Conservation (phyloP, 2,329 filamentous ascomycete species). For the Cercospora zeina region DNA sequence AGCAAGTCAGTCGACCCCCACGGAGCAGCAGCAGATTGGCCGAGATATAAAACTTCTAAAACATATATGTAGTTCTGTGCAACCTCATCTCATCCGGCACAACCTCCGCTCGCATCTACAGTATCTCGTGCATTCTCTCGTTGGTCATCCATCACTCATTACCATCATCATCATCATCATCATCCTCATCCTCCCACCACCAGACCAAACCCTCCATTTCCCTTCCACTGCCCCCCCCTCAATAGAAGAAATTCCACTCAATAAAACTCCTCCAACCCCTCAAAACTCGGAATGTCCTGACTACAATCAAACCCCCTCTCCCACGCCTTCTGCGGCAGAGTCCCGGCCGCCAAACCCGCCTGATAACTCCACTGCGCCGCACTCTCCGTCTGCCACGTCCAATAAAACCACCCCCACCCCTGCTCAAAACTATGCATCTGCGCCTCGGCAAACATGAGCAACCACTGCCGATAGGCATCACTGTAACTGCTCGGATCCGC, state of each 20-base stretch:
- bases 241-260: no score
- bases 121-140: neutral
- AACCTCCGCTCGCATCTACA: no score
- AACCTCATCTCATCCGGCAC: no score
- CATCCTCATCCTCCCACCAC: neutral
- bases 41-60: no score
- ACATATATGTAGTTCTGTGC: no score
- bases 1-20: no score
- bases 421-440: slow-evolving; percentile 95
- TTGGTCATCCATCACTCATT: neutral
- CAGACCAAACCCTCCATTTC: neutral
- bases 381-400: slow-evolving; percentile 93
- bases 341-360: slow-evolving; percentile 72
- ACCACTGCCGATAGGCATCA: slow-evolving; percentile 75
- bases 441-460: slow-evolving; percentile 87
- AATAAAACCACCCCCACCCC: slow-evolving; percentile 98
- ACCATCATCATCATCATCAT: neutral
- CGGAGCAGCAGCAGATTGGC: no score
- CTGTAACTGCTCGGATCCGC: slow-evolving; percentile 68
- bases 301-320: slow-evolving; percentile 48
- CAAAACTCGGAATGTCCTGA: slow-evolving; percentile 45
- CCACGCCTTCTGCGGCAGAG: slow-evolving; percentile 63
- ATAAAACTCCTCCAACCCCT: slow-evolving; percentile 50
- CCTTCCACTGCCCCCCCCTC: no score
- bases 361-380: slow-evolving; percentile 92